Base-by-base conservation (phyloP, 345 rosid species). In the Syzygium jambos region DNA sequence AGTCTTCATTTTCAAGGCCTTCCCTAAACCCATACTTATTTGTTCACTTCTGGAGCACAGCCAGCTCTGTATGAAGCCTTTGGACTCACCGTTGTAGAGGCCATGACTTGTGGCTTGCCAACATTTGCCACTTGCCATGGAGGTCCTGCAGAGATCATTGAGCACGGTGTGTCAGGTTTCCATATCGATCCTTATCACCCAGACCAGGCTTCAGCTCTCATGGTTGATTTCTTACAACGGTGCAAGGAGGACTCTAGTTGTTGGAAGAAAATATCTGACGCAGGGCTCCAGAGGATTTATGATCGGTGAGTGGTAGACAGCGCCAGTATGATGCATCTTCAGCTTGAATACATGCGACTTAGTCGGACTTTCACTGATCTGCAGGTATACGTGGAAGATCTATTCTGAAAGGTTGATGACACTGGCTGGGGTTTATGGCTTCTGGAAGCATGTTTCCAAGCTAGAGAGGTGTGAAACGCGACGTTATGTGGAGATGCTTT, bases 401-500 rank as follows among this genome's bases (percentile, higher is more conserved):
- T 98, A 98, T 85, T 98, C 99, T 6, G 99, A 95, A 86, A 94
- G 98, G 88, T 91, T 96, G 61, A 89, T 96, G 97, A 94, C 99
- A 85, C 88, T 96, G 92, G 99, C 98, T 87, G 98, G 99, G 83
- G 99, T 95, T 3, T 98, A 96, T 92, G 92, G 98, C 87, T 96
- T 96, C 88, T 96, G 99, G 99, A 98, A 95, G 90, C 93, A 95
- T 85, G 98, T 91, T 38, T 96, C 99, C 0, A 98, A 98, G 87
- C 93, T 98, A 10, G 99, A 98, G 82, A 94, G 99, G 91, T 94
- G 92, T 11, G 99, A 95, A 92, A 95, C 96, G 57, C 92, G 96
- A 25, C 85, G 98, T 90, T 98, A 96, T 88, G 98, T 95, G n/a
- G 99, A 96, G 91, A 98, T 98, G 99, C 96, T 98, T 93, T 96